Base-by-base conservation (phyloP, 176 grass and related monocot genomes). In the Aegilops bicornis region DNA sequence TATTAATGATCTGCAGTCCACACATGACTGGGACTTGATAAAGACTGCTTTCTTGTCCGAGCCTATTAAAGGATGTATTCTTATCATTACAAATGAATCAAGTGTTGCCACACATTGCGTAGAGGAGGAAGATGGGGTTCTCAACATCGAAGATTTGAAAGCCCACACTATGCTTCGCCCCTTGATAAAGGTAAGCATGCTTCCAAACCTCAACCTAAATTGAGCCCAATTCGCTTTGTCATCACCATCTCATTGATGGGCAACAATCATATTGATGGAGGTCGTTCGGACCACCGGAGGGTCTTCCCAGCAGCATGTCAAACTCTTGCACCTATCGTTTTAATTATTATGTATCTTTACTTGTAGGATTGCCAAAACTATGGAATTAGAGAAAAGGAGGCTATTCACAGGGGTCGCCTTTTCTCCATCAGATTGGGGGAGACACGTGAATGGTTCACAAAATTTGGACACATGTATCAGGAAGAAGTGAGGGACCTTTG, bases 401-500 rank as follows among this genome's bases (percentile, higher is more conserved):
- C 23, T 64, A 64, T 23, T 64, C 19, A 23, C 22, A 61, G 22
- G 60, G 60, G 23, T 24, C 23, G 23, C n/a, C 60, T 0, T 63
- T 63, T 63, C 60, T 25, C 60, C 60, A 63, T 14, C 1, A 64
- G 61, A 64, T 64, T 64, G 61, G 61, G 10, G 4, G 61, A 64
- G 61, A 13, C 61, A 0, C 61, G 61, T 64, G 4, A 64, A 64
- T 64, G 61, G 61, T 64, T 61, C 3, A 4, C 59, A 23, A 23
- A 61, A 61, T 61, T 61, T 61, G 8, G 59, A 23, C 0, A 23
- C 22, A 24, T 61, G 59, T 24, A 60, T 60, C 0, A 0, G 58
- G 20, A n/a, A 60, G 0, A n/a, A 60, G 7, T 3, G 42, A 1
- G 0, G 0, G 42, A 8, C 7, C 36, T 37, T 37, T 8, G 36